These are phyloP conservation scores for Leishmania aethiopica DNA, from an alignment of 208 protist genomes.

Conservation along the genomic window DNA sequence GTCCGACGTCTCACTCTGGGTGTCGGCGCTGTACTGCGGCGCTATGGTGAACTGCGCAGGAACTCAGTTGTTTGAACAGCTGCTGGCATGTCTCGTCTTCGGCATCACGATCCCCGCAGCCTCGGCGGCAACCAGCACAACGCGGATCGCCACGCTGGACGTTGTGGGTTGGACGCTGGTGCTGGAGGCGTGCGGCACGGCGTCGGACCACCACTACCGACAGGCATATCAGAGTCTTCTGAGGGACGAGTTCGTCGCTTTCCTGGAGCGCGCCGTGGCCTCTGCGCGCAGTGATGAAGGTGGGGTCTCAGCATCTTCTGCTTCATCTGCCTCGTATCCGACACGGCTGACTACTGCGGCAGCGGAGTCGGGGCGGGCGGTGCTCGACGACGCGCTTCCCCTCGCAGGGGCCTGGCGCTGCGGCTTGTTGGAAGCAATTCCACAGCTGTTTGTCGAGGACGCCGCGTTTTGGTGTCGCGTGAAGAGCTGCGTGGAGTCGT, in stretches of 20 bases:
- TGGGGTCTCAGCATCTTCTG: not conserved
- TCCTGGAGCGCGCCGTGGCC: conserved; percentile 14
- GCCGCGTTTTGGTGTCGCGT: conserved; percentile 42
- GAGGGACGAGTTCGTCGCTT: conserved; percentile 2
- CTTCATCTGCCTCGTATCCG: not conserved
- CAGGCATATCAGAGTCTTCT: conserved; percentile 14
- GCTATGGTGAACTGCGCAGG: conserved; percentile 56
- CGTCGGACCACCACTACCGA: conserved; percentile 22
- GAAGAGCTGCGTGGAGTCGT: conserved; percentile 31
- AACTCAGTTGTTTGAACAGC: conserved; percentile 56
- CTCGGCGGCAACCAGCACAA: not conserved
- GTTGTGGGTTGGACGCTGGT: conserved; percentile 50
- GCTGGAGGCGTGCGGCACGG: conserved; percentile 40
- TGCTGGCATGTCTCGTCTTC: conserved; percentile 54
- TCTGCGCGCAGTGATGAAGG: not conserved
- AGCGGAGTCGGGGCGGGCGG: not conserved
- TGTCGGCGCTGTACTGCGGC: conserved; percentile 53
- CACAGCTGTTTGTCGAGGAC: conserved; percentile 47
- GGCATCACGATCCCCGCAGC: conserved; percentile 1
- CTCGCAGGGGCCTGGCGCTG: conserved; percentile 23
- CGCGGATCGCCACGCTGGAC: not conserved
- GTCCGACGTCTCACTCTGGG: conserved; percentile 25
- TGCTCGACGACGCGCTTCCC: conserved; percentile 1
- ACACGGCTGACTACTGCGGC: not conserved
- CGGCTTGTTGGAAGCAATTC: conserved; percentile 42